Base-by-base conservation (phyloP, 371 early-diverging fungal species). In the Syncephalastrum sp. region DNA sequence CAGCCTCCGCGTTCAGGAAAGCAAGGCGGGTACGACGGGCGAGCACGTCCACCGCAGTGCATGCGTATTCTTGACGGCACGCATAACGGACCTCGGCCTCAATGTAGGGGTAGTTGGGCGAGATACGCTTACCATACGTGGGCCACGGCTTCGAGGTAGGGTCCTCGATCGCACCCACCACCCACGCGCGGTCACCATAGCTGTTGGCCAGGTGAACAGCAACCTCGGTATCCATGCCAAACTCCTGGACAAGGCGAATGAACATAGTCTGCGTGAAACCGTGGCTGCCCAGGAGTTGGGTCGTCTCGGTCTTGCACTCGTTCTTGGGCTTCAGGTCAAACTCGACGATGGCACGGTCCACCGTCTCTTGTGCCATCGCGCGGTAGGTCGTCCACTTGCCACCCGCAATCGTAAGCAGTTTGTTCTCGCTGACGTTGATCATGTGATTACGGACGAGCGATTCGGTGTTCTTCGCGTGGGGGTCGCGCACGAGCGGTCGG, bases 351-450 rank as follows among this genome's bases (percentile, higher is more conserved):
- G 99, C 99, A 56, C 79, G 68, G 69, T 98, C 96, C 38, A 99
- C 87, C 0, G 99, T 93, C 64, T 99, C 98, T 66, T 96, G 85
- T 23, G 99, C 99, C 99, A 99, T 99, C 56, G 90, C 89, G 61
- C 99, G 90, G 77, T 95, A 99, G 1, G 99, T 99, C 1, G 99
- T 99, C 99, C 99, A 99, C 72, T 99, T 99, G 54, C 99, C 99
- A 60, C 99, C 99, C 16, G 99, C 93, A 67, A 99, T 91, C 6
- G 99, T 97, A 58, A 99, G 70, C 52, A 99, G 70, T 7, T 93
- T 93, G 53, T 86, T 83, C 27, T 85, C 76, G 47, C 90, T 90
- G 43, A 91, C 92, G 61, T 93, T 80, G 63, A 99, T 89, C 88
- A 97, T 90, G 67, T 99, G 99, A 75, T 91, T 98, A 64, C 99